These are phyloP conservation scores for Talaromyces adpressus DNA, from an alignment of 495 filamentous ascomycete genomes.

Conservation along the genomic window DNA sequence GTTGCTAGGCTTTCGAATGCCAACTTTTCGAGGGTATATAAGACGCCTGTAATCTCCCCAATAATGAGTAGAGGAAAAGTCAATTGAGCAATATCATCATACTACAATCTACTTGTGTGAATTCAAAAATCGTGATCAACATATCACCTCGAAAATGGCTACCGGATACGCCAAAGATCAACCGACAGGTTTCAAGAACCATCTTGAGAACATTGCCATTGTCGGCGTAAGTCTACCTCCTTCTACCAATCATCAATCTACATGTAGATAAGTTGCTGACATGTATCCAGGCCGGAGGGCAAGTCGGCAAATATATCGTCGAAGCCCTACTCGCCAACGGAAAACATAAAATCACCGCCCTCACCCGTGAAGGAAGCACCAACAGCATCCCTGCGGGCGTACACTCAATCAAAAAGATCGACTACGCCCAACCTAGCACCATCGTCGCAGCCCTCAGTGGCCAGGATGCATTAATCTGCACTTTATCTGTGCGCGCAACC, in stretches of 20 bases:
- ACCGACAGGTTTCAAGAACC: constrained; percentile 31
- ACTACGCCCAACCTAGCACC: constrained; percentile 39
- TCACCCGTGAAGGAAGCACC: constrained; percentile 39
- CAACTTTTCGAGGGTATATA: background rate
- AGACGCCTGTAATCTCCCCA: background rate
- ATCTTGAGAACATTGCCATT: constrained; percentile 40
- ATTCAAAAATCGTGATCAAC: background rate
- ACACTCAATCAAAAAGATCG: constrained; percentile 23
- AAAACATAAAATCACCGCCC: constrained; percentile 45
- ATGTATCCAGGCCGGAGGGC: constrained; percentile 42
- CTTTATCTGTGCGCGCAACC: constrained; percentile 33
- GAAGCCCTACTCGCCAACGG: constrained; percentile 40
- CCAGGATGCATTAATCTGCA: constrained; percentile 56
- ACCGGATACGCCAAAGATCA: constrained; percentile 25
- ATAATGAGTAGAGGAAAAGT: background rate
- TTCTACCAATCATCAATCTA: background rate
- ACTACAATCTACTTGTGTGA: background rate
- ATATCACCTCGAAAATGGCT: background rate
- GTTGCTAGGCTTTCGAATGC: background rate
- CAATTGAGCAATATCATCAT: background rate
- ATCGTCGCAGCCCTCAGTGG: constrained; percentile 41
- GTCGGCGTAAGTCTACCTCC: constrained; percentile 33
- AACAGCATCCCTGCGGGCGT: constrained; percentile 37
- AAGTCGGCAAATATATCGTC: constrained; percentile 46
- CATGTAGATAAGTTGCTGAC: background rate